Base-by-base conservation (phyloP, 805 yeast species). In the Saturnispora galanensis region DNA sequence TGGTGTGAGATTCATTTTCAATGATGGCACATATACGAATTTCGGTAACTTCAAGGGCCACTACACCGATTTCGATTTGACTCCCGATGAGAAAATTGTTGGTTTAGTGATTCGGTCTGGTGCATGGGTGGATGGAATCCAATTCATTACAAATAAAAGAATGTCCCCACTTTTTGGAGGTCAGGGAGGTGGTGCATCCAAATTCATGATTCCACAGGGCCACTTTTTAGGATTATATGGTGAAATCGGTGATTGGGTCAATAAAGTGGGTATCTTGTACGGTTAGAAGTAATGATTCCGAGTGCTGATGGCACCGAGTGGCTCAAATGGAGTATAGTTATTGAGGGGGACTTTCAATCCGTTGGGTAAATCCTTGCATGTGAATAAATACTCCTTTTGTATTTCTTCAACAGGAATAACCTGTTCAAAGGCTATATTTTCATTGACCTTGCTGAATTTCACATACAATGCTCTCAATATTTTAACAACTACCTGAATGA, bases 41-140 rank as follows among this genome's bases (percentile, higher is more conserved):
- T 65, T 79, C 41, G 93, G 90, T 4, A 74, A 75, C 21, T 65
- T 68, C 45, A 79, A 73, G 5, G 51, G 52, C 9, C 68, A 74
- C 47, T 79, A 69, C 49, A 56, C 79, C 0, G 88, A 81, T 47
- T 73, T 81, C 47, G 58, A 56, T 1, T 54, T 88, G n/a, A 65
- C 66, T 3, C 59, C 59, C 0, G 84, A 78, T 39, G 96, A 90
- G 57, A 47, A 51, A 9, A 65, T 90, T 7, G 59, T 68, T 3
- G 82, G 81, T 21, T 65, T 89, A 44, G 69, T 72, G 36, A 64
- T 87, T 38, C 70, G 95, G 51, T 69, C 77, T 35, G 97, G 97
- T 10, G 78, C 71, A 1, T 93, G 97, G 97, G 68, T 93, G 5
- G 97, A 93, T 67, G 96, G 82, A 1, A 66, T 86, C 17, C 93